Percentiles rank a stretch among this genome's conserved stretches.
Conservation (phyloP, 2,329 filamentous ascomycete genomes). For the Conoideocrella luteorostrata region DNA sequence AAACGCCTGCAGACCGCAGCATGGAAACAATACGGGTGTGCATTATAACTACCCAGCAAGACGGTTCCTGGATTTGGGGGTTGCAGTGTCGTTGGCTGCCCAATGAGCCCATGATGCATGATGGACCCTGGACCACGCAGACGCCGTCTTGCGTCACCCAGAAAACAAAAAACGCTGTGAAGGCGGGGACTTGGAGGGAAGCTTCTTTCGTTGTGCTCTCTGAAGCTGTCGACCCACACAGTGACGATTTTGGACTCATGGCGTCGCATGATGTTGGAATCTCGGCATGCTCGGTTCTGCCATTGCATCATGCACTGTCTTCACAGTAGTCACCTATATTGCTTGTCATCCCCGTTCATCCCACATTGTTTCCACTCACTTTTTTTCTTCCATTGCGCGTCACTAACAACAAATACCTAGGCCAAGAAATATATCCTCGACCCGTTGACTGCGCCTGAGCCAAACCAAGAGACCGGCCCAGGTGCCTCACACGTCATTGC, state of each 20-base stretch:
- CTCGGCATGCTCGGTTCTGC: no score
- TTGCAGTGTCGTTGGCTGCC: constrained; percentile 7
- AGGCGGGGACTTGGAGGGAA: not conserved
- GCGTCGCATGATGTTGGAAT: no score
- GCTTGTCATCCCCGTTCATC: no score
- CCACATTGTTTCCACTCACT: not conserved
- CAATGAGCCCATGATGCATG: constrained; percentile 1
- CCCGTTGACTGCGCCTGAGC: constrained; percentile 61
- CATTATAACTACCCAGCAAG: not conserved
- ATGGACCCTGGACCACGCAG: not conserved
- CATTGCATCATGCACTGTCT: not conserved
- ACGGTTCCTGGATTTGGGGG: not conserved
- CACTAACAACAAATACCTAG: constrained; percentile 30
- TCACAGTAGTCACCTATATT: no score
- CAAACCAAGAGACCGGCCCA: constrained; percentile 60
- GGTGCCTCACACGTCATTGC: constrained; percentile 47
- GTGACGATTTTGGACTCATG: not conserved
- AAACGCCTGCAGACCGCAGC: not conserved
- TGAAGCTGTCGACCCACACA: not conserved
- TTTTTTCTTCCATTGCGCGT: not conserved
- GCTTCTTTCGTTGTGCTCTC: not conserved
- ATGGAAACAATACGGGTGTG: not conserved
- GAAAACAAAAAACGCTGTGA: not conserved
- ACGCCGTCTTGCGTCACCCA: constrained; percentile 1
- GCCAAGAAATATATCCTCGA: constrained; percentile 62